These are phyloP conservation scores for Eimeria tenella DNA, from an alignment of 169 alveolate species.

Conservation along the genomic window DNA sequence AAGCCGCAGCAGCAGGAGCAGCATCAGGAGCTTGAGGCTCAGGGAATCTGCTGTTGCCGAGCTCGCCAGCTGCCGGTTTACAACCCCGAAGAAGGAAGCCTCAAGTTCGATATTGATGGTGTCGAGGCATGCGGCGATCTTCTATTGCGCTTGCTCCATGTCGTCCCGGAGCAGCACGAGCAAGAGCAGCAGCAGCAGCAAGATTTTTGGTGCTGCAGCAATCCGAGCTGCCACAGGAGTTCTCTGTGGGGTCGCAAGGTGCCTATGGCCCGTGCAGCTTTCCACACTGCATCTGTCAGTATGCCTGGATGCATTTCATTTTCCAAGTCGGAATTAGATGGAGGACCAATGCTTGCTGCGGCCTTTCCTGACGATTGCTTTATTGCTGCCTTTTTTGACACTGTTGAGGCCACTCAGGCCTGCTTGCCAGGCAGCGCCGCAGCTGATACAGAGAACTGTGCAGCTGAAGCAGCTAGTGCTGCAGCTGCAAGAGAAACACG, in stretches of 20 bases:
- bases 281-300: slow-evolving; percentile 21
- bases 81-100: slow-evolving; percentile 48
- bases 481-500: background rate
- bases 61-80: slow-evolving; percentile 34
- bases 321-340: slow-evolving; percentile 44
- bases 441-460: background rate
- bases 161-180: background rate
- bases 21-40: slow-evolving; percentile 17
- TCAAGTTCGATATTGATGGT: slow-evolving; percentile 47
- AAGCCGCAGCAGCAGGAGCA: slow-evolving; percentile 4
- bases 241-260: background rate
- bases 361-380: slow-evolving; percentile 57
- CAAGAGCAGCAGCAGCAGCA: slow-evolving; percentile 20
- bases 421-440: background rate
- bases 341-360: slow-evolving; percentile 25
- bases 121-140: slow-evolving; percentile 40
- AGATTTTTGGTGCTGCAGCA: background rate
- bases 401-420: background rate
- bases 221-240: background rate
- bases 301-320: slow-evolving; percentile 32
- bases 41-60: slow-evolving; percentile 8
- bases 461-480: background rate
- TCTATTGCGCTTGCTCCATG: slow-evolving; percentile 66
- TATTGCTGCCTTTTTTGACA: slow-evolving; percentile 57
- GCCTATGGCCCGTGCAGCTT: slow-evolving; percentile 39